Base-by-base conservation (phyloP, 306 rosid genomes). In the Quercus ilex region DNA sequence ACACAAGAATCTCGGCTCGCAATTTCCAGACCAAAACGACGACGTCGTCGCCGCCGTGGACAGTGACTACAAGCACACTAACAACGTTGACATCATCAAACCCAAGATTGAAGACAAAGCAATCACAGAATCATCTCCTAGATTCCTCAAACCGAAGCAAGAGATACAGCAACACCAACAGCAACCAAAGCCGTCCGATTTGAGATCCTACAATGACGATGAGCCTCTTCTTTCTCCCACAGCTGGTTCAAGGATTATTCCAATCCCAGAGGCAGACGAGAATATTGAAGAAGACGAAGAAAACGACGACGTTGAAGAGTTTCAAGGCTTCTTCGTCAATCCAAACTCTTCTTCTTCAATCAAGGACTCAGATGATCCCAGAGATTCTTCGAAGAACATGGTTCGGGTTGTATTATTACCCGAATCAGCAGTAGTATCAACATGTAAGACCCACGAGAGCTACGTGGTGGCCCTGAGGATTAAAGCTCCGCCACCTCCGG, bases 271-370 rank as follows among this genome's bases (percentile, higher is more conserved):
- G 74, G 95, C 83, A 1, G 95, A 92, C 31, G 95, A 92, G 59
- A 85, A 89, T 20, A 88, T 19, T 3, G 88, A 77, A 5, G 89
- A 79, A 11, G 71, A 26, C 4, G 81, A 79, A 5, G 78, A 73
- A 18, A 69, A 60, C 4, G 86, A 83, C 0, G 87, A 88, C 1
- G 91, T 89, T 11, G 81, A 65, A 33, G 99, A 93, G 81, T 95
- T 95, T 53, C 97, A 91, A 51, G 98, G 98, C 0, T 93, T 95
- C 74, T 91, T 91, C 77, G 93, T 88, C 58, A 79, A 88, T 83
- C 80, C 96, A 0, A 90, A 86, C 57, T 78, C 94, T 21, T 73
- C 94, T 0, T 83, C 88, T 33, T 82, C 94, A 0, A 23, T 38
- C 51, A 91, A 82, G 68, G 80, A 84, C 7, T 85, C 82, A 73